phyloP scores from a whole-genome alignment of 768 basidiomycete genomes.

The Crucibulum laeve region DNA sequence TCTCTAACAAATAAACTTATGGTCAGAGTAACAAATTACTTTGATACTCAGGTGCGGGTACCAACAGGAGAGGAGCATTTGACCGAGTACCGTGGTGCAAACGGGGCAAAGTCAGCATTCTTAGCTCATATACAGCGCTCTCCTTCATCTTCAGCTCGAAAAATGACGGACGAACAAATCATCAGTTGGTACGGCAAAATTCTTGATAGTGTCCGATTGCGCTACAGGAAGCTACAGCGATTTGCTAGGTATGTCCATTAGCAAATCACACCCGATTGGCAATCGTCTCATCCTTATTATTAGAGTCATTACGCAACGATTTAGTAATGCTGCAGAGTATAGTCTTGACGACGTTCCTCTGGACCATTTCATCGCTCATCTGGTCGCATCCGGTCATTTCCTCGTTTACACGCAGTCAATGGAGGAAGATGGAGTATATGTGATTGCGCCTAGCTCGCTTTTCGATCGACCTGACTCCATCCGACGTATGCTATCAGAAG shows the following conservation, averaged over 20 bases:
- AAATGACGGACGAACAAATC: constrained; percentile 80
- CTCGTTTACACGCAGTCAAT: constrained; percentile 86
- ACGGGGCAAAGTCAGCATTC: constrained; percentile 22
- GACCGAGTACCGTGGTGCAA: constrained; percentile 16
- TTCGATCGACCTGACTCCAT: constrained; percentile 75
- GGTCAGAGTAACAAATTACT: constrained; percentile 89
- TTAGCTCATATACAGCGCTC: constrained; percentile 25
- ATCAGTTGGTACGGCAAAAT: constrained; percentile 90
- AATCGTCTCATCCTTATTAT: constrained; percentile 6
- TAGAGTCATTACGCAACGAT: constrained; percentile 76
- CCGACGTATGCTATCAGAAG: constrained; percentile 75
- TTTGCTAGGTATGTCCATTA: constrained; percentile 64
- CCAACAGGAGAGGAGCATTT: constrained; percentile 42
- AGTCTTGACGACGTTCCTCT: constrained; percentile 69
- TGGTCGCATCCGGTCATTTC: constrained; percentile 86
- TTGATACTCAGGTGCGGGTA: constrained; percentile 88
- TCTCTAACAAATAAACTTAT: constrained; percentile 90
- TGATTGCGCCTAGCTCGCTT: constrained; percentile 77
- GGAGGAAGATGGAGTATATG: constrained; percentile 89
- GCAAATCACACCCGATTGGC: constrained; percentile 4
- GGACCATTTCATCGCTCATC: constrained; percentile 72
- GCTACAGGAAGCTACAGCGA: constrained; percentile 91
- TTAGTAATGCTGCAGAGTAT: constrained; percentile 93
- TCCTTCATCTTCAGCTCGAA: constrained; percentile 30
- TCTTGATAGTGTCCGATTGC: constrained; percentile 84